Evolutionary conservation across 2,329 filamentous ascomycete genomes (phyloP).

Genomic region (Ophiostoma triangulosporum): DNA sequence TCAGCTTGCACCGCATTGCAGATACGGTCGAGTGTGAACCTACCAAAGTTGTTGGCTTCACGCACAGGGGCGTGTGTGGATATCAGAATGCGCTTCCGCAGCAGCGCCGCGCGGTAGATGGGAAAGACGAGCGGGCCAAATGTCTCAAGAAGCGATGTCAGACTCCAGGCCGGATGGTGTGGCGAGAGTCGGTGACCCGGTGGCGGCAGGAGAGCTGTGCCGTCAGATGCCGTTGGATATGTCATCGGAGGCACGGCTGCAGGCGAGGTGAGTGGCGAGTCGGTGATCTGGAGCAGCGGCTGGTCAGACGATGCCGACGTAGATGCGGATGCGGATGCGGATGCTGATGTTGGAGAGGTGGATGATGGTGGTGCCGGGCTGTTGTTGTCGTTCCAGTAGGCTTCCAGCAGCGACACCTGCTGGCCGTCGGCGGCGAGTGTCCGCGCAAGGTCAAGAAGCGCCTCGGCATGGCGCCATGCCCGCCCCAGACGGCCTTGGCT

Average conservation of each 20-base stretch:
- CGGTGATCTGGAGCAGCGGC: conserved; percentile 24
- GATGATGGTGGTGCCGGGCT: not conserved
- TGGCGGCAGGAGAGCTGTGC: conserved; percentile 41
- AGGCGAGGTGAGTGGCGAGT: conserved; percentile 40
- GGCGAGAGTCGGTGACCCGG: conserved; percentile 55
- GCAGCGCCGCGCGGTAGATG: conserved; percentile 70
- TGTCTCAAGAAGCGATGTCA: conserved; percentile 61
- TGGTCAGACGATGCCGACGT: conserved; percentile 17
- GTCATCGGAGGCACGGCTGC: conserved; percentile 17
- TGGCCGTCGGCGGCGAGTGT: conserved; percentile 51
- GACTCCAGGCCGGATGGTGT: conserved; percentile 76
- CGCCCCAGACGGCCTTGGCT: conserved; percentile 76
- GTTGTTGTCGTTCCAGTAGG: conserved; percentile 63
- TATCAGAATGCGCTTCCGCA: conserved; percentile 79
- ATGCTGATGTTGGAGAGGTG: too few species aligned
- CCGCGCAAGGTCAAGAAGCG: conserved; percentile 60
- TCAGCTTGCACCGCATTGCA: not conserved
- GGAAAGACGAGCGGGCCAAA: conserved; percentile 91
- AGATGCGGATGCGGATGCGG: conserved; percentile 2
- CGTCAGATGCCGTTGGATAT: conserved; percentile 40
- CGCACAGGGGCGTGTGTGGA: conserved; percentile 78
- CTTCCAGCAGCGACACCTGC: conserved; percentile 50
- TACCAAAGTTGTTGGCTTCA: conserved; percentile 79
- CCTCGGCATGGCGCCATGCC: conserved; percentile 75
- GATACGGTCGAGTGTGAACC: conserved; percentile 11